Percentiles rank a stretch among this genome's conserved stretches.
Conservation (phyloP, 345 rosid species). For the Anacardium occidentale region DNA sequence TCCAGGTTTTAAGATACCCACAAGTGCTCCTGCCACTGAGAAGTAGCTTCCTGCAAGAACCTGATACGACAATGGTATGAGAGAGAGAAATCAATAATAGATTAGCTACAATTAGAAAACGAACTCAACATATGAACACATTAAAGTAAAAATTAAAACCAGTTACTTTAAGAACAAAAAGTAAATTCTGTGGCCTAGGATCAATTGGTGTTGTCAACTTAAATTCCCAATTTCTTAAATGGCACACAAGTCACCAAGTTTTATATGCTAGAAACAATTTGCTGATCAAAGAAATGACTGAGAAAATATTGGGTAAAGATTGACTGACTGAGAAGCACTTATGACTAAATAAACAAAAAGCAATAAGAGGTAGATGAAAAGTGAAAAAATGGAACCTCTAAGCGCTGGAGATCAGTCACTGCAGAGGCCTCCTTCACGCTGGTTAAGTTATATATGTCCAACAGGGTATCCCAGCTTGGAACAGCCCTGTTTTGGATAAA, state of each 20-base stretch:
- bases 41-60: constrained; percentile 96
- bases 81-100: neutral
- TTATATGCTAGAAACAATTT: neutral
- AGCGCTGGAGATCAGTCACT: constrained; percentile 77
- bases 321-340: neutral
- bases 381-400: constrained; percentile 57
- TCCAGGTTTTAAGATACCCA: constrained; percentile 77
- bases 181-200: neutral
- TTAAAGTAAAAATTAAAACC: neutral
- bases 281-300: neutral
- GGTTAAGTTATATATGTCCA: constrained; percentile 69
- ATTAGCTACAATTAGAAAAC: neutral
- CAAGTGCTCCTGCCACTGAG: constrained; percentile 81
- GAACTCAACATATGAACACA: neutral
- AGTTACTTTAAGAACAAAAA: too few species aligned
- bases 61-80: constrained; percentile 36
- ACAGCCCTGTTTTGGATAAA: constrained; percentile 54
- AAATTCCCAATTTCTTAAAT: neutral
- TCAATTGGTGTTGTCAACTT: neutral
- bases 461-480: constrained; percentile 73
- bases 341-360: neutral
- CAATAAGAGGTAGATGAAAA: constrained; percentile 10
- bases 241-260: neutral
- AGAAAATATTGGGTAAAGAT: neutral
- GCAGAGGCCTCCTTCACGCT: constrained; percentile 68